phyloP scores from a whole-genome alignment of 2,329 filamentous ascomycete genomes.

The Hymenoscyphus occultus region DNA sequence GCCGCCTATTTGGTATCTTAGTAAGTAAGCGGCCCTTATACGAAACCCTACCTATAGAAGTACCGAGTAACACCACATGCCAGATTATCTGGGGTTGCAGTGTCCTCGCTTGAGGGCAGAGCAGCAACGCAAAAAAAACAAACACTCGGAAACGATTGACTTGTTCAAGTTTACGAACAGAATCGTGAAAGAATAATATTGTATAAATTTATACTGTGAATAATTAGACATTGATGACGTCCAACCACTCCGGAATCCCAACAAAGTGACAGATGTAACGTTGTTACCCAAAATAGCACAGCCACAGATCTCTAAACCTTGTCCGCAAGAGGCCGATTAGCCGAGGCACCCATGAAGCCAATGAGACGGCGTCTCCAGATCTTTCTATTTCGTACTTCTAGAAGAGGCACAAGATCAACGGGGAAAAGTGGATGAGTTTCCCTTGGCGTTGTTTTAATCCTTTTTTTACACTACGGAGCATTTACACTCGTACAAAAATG shows the following conservation, averaged over 20 bases:
- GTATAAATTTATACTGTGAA: not conserved
- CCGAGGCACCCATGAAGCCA: not conserved
- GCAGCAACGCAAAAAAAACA: no score
- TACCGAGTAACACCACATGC: no score
- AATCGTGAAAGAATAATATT: no score
- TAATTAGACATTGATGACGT: not conserved
- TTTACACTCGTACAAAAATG: not conserved
- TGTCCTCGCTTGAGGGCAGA: no score
- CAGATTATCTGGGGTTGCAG: no score
- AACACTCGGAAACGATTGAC: no score
- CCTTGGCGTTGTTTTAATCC: not conserved
- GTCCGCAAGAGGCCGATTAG: not conserved
- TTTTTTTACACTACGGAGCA: not conserved
- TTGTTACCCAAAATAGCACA: conserved; percentile 5
- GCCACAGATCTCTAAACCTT: not conserved
- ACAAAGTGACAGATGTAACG: not conserved
- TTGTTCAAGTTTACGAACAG: no score
- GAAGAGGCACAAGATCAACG: conserved; percentile 1
- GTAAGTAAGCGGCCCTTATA: no score
- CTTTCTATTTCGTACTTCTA: not conserved
- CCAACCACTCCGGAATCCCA: not conserved
- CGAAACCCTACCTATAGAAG: no score
- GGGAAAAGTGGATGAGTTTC: not conserved
- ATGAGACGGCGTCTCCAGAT: not conserved
- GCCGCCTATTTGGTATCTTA: no score